Evolutionary conservation across 1,284 basidiomycete species (phyloP), one percentile per base, ranked within the genome.

Genomic region (Leccinum insigne): DNA sequence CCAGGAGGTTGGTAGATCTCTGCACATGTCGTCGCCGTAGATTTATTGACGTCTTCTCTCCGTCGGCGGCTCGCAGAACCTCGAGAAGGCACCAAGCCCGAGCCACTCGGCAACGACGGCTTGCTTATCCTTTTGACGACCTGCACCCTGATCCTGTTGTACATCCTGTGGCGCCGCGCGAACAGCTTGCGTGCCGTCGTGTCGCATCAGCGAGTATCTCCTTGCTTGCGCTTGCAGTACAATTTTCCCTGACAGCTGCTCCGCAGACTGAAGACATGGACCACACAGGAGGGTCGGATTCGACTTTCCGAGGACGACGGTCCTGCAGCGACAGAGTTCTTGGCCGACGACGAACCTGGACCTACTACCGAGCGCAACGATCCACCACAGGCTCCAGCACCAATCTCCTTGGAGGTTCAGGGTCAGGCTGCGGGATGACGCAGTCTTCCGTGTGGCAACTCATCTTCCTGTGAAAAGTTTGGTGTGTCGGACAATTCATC

Each of bases 221-320:
- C 5, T 6, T 44, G 18, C 32, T 49, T 2, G 7, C 49, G n/a
- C 13, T 13, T 32, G 18, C 26, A 60, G 40, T 60, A 2, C 11
- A 32, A 6, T 16, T 7, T 5, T 26, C 4, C 38, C 64, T 67
- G 57, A 68, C n/a, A n/a, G 26, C 56, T 10, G 3, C 8, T 42
- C 42, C 64, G 35, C 69, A 92, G 90, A 70, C 74, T 92, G 62
- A 87, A 86, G 69, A 85, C 84, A 8, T 85, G 88, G 77, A 81
- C 82, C 1, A 74, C 78, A 13, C 69, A 76, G 32, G 86, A 88
- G 66, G 90, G 90, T 5, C 80, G 76, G 2, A 89, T 92, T 67
- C 84, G 90, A 10, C 80, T 92, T 29, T 91, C 89, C 49, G 81
- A 85, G 70, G 91, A 92, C 68, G 88, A 92, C 63, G 89, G 90